Evolutionary conservation across 176 grass and related monocot genomes (phyloP).

Genomic region (Carex pumila): DNA sequence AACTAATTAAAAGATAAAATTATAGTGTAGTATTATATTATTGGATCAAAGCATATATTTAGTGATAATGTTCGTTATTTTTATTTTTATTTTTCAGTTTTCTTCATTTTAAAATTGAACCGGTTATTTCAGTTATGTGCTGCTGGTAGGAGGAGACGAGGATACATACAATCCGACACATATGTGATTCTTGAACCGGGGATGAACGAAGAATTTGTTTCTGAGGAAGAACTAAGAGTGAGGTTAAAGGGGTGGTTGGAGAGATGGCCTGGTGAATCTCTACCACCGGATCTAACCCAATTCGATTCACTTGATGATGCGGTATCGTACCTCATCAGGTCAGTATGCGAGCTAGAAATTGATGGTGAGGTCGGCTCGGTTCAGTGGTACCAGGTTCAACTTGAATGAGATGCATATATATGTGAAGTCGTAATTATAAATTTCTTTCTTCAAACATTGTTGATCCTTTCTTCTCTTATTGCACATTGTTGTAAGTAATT

Average conservation of each 20-base stretch:
- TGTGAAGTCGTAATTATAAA: neutral
- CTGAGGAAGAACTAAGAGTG: conserved; percentile 61
- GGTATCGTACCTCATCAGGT: conserved; percentile 68
- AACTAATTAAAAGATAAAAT: neutral
- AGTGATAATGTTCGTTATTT: neutral
- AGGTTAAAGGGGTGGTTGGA: conserved; percentile 47
- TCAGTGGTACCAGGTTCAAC: conserved; percentile 82
- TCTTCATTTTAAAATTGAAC: neutral
- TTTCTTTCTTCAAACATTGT: neutral
- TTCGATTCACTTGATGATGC: conserved; percentile 55
- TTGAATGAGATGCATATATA: conserved; percentile 31
- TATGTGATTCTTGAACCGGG: conserved; percentile 69
- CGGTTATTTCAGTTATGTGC: conserved; percentile 25
- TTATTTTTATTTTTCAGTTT: too few species aligned
- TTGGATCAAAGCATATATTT: neutral
- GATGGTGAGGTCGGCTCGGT: conserved; percentile 66
- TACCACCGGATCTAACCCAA: conserved; percentile 58
- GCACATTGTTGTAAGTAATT: neutral
- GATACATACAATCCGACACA: conserved; percentile 58
- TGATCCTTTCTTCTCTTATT: neutral
- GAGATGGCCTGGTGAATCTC: conserved; percentile 27
- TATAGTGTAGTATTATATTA: neutral
- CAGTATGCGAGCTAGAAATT: conserved; percentile 80
- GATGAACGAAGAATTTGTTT: conserved; percentile 29
- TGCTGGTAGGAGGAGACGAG: conserved; percentile 38